Conservation (phyloP, 225 moss, liverwort and hornwort genomes). For the Neckera pumila region DNA sequence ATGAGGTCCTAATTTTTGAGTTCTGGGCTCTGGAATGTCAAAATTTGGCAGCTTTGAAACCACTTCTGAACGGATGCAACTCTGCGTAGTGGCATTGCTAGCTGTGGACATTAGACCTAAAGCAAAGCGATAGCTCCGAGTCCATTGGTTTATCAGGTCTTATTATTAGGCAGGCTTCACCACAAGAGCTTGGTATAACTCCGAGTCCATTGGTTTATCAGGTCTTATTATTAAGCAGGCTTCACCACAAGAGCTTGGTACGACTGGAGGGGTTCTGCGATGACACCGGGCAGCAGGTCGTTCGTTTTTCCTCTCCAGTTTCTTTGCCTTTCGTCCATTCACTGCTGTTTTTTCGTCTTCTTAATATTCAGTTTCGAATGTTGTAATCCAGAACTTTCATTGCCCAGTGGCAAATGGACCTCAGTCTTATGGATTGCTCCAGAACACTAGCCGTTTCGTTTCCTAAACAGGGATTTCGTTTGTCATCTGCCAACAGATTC, state of each 20-base stretch:
- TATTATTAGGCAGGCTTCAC: no score
- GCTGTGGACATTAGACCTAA: background rate
- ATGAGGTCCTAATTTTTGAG: background rate
- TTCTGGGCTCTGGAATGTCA: background rate
- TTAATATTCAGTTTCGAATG: background rate
- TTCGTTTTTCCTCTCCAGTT: background rate
- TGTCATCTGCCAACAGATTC: slow-evolving; percentile 2
- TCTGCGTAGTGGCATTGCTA: background rate
- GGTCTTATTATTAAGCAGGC: slow-evolving; percentile 27
- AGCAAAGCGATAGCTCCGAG: background rate
- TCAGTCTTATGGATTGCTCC: background rate
- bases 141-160: no score
- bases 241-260: slow-evolving; percentile 33
- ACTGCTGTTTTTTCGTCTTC: background rate
- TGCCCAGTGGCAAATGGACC: background rate
- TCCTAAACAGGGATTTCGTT: background rate
- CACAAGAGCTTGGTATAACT: background rate
- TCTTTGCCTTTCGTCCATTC: background rate
- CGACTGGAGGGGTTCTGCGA: slow-evolving; percentile 34
- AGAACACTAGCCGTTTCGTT: background rate
- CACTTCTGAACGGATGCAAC: background rate
- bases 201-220: background rate
- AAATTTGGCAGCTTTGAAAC: background rate
- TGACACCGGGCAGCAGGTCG: slow-evolving; percentile 15
- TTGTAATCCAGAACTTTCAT: background rate